A percentile compares a stretch with the other conserved stretches of the same genome.
phyloP scores from a whole-genome alignment of 1,139 yeast species.

The Kodamaea fungicola region DNA sequence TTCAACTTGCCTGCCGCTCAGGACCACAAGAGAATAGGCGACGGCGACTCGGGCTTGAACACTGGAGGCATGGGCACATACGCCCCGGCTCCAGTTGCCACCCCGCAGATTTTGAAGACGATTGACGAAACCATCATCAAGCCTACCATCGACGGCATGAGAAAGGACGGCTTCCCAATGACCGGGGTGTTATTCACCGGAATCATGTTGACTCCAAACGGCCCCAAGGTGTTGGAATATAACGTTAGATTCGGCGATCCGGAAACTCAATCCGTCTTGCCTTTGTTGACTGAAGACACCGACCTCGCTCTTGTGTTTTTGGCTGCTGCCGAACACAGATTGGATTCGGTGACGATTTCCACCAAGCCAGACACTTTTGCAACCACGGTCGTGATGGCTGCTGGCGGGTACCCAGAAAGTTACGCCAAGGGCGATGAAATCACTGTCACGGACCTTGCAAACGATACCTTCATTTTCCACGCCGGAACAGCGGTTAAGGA shows the following conservation, averaged over 20 bases:
- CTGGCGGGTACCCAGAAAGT: slow-evolving; percentile 93
- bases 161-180: slow-evolving; percentile 93
- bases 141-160: slow-evolving; percentile 96
- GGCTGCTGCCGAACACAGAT: slow-evolving; percentile 92
- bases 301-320: slow-evolving; percentile 90
- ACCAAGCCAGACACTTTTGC: slow-evolving; percentile 62
- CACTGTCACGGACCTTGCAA: slow-evolving; percentile 49
- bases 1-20: slow-evolving; percentile 95
- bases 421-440: slow-evolving; percentile 87
- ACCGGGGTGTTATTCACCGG: slow-evolving; percentile 97
- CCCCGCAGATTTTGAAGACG: slow-evolving; percentile 61
- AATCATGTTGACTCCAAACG: slow-evolving; percentile 76
- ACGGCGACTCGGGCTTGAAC: slow-evolving; percentile 90
- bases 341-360: slow-evolving; percentile 75
- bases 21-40: slow-evolving; percentile 94
- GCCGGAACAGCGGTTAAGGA: slow-evolving; percentile 76
- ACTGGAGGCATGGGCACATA: slow-evolving; percentile 99
- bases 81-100: slow-evolving; percentile 94
- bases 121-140: slow-evolving; percentile 73
- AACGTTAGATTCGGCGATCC: slow-evolving; percentile 99
- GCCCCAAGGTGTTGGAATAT: slow-evolving; percentile 95
- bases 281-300: slow-evolving; percentile 74
- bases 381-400: slow-evolving; percentile 93
- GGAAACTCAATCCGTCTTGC: slow-evolving; percentile 95
- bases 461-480: slow-evolving; percentile 76